These are phyloP conservation scores for Suaeda aralocaspica DNA, from an alignment of 148 eudicot genomes.

Conservation along the genomic window DNA sequence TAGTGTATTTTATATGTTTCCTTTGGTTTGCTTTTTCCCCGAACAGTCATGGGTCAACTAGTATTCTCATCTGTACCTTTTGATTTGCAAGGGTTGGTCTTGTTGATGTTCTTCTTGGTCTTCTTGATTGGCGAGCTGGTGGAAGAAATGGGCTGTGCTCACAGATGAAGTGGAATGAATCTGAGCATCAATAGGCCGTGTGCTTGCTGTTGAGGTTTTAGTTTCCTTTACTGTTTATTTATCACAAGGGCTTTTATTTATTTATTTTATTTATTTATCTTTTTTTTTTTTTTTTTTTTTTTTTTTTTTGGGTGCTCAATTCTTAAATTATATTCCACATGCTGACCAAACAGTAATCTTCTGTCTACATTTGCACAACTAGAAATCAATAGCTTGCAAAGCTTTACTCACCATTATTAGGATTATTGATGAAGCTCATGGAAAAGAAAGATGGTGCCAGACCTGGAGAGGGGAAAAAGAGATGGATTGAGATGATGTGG, in stretches of 20 bases:
- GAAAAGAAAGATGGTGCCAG: no score
- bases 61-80: conserved; percentile 9
- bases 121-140: conserved; percentile 99
- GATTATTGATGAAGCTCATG: no score
- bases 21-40: not conserved
- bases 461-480: no score
- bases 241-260: no score
- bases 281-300: no score
- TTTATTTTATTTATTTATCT: no score
- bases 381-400: no score
- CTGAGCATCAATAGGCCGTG: conserved; percentile 98
- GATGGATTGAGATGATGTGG: no score
- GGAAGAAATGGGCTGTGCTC: conserved; percentile 84
- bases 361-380: no score
- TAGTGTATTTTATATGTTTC: not conserved
- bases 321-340: not conserved
- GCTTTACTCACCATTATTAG: no score
- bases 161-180: conserved; percentile 99
- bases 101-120: conserved; percentile 93
- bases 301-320: not conserved
- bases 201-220: conserved; percentile 90
- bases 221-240: conserved; percentile 11
- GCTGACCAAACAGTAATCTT: not conserved
- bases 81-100: conserved; percentile 78
- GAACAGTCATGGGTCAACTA: not conserved